Percentiles rank a stretch among this genome's conserved stretches.
Conservation (phyloP, 1,284 basidiomycete genomes). For the Hortiboletus rubellus region DNA sequence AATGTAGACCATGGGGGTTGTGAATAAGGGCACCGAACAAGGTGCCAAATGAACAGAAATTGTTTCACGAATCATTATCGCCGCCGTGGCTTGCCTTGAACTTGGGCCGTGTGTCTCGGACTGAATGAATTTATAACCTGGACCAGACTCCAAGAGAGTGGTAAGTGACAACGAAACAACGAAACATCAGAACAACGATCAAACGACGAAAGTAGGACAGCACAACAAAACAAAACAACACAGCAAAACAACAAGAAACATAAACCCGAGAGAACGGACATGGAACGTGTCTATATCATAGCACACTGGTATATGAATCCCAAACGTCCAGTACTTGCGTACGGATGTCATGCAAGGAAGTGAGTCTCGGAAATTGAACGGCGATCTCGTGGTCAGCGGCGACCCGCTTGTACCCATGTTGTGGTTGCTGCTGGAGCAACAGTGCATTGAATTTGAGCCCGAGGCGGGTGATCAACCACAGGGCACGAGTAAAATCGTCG, state of each 20-base stretch:
- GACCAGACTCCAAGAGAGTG: background rate
- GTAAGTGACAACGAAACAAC: background rate
- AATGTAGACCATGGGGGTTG: background rate
- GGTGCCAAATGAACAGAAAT: background rate
- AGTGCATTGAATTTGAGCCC: slow-evolving; percentile 7
- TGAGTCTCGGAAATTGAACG: background rate
- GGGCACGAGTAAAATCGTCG: background rate
- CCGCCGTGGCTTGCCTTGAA: background rate
- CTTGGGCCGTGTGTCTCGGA: background rate
- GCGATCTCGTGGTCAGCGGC: slow-evolving; percentile 2
- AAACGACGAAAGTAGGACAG: background rate
- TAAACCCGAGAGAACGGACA: background rate
- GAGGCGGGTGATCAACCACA: slow-evolving; percentile 7
- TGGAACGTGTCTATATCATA: background rate
- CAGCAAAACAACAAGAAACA: background rate
- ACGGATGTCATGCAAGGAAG: background rate
- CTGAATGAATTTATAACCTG: background rate
- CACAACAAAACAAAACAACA: background rate
- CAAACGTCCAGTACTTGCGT: slow-evolving; percentile 2
- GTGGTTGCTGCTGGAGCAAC: background rate
- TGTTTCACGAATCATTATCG: too few species aligned
- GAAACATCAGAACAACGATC: background rate
- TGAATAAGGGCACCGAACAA: background rate
- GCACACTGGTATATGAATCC: background rate
- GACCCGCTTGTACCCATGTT: slow-evolving; percentile 4